A percentile compares a stretch with the other conserved stretches of the same genome.
Conservation (phyloP, 2,329 filamentous ascomycete species). For the Zasmidium citrigriseum region DNA sequence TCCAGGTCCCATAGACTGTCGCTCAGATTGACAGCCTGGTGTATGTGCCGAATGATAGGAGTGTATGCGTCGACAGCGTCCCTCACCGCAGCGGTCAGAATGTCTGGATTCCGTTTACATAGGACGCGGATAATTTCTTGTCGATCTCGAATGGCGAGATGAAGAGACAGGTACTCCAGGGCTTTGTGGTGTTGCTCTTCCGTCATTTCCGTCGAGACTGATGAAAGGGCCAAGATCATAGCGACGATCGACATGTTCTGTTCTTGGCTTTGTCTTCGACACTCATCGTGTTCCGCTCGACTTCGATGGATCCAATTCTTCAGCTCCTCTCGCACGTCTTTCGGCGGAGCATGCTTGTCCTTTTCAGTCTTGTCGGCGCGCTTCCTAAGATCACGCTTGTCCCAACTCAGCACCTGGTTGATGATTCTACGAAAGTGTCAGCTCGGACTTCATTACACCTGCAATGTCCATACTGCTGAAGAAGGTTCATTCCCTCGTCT, state of each 20-base stretch:
- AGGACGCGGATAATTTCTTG: constrained; percentile 67
- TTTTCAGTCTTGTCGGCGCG: constrained; percentile 66
- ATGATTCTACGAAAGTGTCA: constrained; percentile 60
- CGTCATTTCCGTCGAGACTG: constrained; percentile 50
- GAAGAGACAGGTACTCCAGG: constrained; percentile 68
- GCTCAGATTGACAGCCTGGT: constrained; percentile 70
- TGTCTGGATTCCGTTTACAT: constrained; percentile 69
- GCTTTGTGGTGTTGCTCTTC: constrained; percentile 64
- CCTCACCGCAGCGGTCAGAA: constrained; percentile 68
- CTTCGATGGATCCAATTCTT: constrained; percentile 57
- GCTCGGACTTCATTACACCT: neutral
- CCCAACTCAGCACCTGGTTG: constrained; percentile 71
- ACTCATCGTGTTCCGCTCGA: constrained; percentile 59
- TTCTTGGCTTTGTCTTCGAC: constrained; percentile 57
- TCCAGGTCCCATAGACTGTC: constrained; percentile 68
- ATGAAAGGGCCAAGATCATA: constrained; percentile 61
- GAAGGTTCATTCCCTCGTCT: constrained; percentile 77
- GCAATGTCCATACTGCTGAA: constrained; percentile 61
- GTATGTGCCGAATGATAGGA: constrained; percentile 70
- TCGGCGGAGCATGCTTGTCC: constrained; percentile 58
- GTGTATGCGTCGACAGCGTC: constrained; percentile 70
- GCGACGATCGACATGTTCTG: constrained; percentile 64
- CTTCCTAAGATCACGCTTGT: constrained; percentile 69
- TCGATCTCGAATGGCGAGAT: constrained; percentile 73
- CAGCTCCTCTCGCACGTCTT: constrained; percentile 63